Percentiles rank a stretch among this genome's conserved stretches.
These are phyloP conservation scores for Beta corolliflora DNA, from an alignment of 179 eudicot genomes.

Conservation along the genomic window DNA sequence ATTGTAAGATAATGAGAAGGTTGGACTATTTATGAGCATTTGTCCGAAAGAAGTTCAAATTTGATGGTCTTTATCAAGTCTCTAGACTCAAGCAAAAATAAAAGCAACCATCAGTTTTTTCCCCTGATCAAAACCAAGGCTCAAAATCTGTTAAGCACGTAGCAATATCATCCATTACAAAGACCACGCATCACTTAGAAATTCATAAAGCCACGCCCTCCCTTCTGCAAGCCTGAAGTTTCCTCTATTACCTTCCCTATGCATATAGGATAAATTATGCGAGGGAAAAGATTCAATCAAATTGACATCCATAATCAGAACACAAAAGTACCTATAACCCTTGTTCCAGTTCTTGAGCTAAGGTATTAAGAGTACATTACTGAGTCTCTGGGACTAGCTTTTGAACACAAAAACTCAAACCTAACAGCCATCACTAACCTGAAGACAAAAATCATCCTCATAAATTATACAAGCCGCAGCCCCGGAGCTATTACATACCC, in stretches of 20 bases:
- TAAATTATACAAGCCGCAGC: background rate
- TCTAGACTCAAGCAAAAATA: background rate
- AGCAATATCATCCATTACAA: background rate
- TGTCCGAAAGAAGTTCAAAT: background rate
- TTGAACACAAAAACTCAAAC: background rate
- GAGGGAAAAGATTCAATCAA: background rate
- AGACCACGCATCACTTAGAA: background rate
- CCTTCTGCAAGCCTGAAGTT: background rate
- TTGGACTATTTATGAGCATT: background rate
- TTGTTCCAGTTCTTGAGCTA: background rate
- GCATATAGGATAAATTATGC: background rate
- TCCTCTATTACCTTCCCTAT: background rate
- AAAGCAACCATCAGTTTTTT: background rate
- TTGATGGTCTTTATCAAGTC: no score
- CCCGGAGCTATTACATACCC: background rate
- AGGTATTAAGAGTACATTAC: background rate
- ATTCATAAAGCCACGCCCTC: background rate
- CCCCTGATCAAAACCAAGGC: background rate
- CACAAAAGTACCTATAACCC: background rate
- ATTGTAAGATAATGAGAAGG: background rate
- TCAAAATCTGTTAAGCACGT: background rate
- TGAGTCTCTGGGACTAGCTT: background rate
- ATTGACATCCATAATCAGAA: background rate
- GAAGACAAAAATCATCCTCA: background rate
- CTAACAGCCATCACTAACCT: background rate